Percentiles rank a stretch among this genome's conserved stretches.
phyloP scores from a whole-genome alignment of 192 early-diverging fungal species.

The Chytriomyces sp. region DNA sequence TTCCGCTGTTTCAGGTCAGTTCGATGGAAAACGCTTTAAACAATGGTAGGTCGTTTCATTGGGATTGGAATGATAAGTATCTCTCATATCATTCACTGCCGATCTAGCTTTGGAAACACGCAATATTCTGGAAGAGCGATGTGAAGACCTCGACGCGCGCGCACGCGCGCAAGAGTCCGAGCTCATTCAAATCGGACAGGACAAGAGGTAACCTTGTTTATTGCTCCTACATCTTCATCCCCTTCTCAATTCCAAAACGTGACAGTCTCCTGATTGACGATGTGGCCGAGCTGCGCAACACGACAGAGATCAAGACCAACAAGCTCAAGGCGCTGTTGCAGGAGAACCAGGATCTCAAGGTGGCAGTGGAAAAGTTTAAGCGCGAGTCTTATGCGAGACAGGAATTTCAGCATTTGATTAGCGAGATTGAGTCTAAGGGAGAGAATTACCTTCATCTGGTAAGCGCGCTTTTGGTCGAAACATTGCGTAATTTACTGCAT shows the following conservation, averaged over 20 bases:
- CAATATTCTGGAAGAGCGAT: slow-evolving; percentile 38
- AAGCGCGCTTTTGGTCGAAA: neutral
- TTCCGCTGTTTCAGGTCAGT: slow-evolving; percentile 11
- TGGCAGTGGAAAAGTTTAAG: slow-evolving; percentile 37
- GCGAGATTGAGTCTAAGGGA: slow-evolving; percentile 39
- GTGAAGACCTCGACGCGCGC: slow-evolving; percentile 34
- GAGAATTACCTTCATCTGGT: slow-evolving; percentile 48
- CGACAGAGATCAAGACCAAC: slow-evolving; percentile 25
- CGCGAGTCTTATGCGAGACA: slow-evolving; percentile 22
- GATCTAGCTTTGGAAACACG: slow-evolving; percentile 37
- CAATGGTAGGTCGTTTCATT: slow-evolving; percentile 11
- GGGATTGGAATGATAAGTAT: neutral
- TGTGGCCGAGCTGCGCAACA: slow-evolving; percentile 41
- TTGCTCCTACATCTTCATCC: neutral
- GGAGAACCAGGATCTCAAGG: slow-evolving; percentile 34
- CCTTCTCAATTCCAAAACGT: neutral
- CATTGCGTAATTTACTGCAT: neutral
- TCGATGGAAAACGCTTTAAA: slow-evolving; percentile 32
- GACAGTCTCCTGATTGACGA: slow-evolving; percentile 46
- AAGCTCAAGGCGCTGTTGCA: slow-evolving; percentile 27
- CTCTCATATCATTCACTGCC: neutral
- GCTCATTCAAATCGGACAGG: slow-evolving; percentile 45
- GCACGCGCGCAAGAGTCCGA: slow-evolving; percentile 30
- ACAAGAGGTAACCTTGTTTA: slow-evolving; percentile 38
- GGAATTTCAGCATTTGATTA: slow-evolving; percentile 38